These are phyloP conservation scores for Biscogniauxia sp. DNA, from an alignment of 2,329 filamentous ascomycete genomes.

Conservation along the genomic window DNA sequence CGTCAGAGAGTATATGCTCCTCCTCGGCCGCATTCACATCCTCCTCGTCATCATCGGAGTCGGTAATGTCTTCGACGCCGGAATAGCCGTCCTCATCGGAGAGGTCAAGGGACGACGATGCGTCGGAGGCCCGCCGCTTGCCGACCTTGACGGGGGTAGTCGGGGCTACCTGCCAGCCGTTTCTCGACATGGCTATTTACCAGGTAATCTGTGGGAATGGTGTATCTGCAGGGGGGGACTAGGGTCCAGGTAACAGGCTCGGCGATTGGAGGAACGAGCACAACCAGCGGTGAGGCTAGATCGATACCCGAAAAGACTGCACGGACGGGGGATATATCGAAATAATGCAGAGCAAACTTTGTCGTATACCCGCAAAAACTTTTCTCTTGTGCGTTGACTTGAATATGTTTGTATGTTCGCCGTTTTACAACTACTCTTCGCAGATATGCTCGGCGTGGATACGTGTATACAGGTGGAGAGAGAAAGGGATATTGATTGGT, in stretches of 20 bases:
- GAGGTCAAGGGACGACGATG: conserved; percentile 55
- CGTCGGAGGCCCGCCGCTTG: conserved; percentile 50
- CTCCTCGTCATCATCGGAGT: conserved; percentile 74
- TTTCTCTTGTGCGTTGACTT: not conserved
- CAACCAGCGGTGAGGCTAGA: conserved; percentile 38
- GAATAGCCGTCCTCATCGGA: conserved; percentile 71
- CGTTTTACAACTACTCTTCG: not conserved
- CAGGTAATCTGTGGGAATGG: conserved; percentile 21
- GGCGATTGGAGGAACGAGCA: conserved; percentile 20
- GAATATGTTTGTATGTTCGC: not conserved
- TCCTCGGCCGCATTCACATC: conserved; percentile 78
- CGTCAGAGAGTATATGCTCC: conserved; percentile 62
- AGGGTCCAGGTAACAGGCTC: conserved; percentile 22
- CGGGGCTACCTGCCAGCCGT: conserved; percentile 48
- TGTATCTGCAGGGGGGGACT: conserved; percentile 24
- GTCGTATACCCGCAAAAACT: conserved; percentile 3
- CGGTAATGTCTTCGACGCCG: conserved; percentile 75
- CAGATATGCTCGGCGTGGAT: not conserved
- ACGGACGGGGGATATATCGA: not conserved
- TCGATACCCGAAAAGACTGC: conserved; percentile 10
- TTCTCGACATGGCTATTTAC: conserved; percentile 48
- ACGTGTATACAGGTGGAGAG: not conserved
- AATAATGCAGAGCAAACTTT: conserved; percentile 2
- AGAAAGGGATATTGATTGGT: not conserved
- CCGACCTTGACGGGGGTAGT: conserved; percentile 42